Evolutionary conservation across 75 land plant genomes (phyloP).

Genomic region (Pinus tabuliformis): DNA sequence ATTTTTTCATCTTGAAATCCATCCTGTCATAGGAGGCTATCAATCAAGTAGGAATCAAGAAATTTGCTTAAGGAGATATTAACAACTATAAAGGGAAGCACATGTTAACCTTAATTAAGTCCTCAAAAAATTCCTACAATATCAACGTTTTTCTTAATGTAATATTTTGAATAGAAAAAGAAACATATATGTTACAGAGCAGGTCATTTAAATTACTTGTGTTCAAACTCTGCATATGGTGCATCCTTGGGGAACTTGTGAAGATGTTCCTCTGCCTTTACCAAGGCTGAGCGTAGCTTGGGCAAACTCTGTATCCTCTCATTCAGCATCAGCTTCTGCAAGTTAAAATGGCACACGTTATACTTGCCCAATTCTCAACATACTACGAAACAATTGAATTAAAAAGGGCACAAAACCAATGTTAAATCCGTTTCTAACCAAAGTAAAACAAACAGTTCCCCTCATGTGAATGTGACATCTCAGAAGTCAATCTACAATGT

Average conservation of each 20-base stretch:
- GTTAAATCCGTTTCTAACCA: too few species aligned
- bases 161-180: not conserved
- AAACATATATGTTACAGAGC: not conserved
- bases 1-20: not conserved
- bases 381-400: not conserved
- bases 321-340: conserved; percentile 91
- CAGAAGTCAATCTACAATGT: not conserved
- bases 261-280: conserved; percentile 79
- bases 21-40: not conserved
- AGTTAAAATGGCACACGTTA: not conserved
- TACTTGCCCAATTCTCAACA: not conserved
- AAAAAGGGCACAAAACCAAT: not conserved
- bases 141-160: not conserved
- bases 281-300: conserved; percentile 57
- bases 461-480: not conserved
- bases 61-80: not conserved
- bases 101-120: not conserved
- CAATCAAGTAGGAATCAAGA: not conserved
- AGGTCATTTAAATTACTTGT: conserved; percentile 33
- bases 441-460: not conserved
- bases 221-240: conserved; percentile 74
- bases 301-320: conserved; percentile 73
- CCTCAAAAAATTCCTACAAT: not conserved
- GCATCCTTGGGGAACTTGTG: conserved; percentile 56
- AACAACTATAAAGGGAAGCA: not conserved